Percentiles rank a stretch among this genome's conserved stretches.
These are phyloP conservation scores for Chenopodium berlandieri DNA, from an alignment of 148 eudicot genomes.

Conservation along the genomic window DNA sequence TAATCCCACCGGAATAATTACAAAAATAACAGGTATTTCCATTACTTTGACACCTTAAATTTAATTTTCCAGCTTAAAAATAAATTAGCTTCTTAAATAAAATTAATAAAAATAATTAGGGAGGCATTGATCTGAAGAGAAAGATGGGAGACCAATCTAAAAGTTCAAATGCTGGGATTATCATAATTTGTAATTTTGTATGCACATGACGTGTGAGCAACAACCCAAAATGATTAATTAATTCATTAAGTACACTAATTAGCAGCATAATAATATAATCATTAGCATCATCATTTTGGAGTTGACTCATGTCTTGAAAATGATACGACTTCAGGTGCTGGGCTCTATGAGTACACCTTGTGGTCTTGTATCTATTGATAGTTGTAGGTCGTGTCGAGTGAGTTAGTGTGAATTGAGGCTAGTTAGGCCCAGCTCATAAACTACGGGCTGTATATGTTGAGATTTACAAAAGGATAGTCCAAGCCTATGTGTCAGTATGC, in stretches of 20 bases:
- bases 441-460: too few relatives aligned
- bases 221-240: neutral
- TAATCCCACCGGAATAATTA: constrained; percentile 55
- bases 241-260: neutral
- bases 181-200: neutral
- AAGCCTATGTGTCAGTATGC: too few relatives aligned
- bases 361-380: too few relatives aligned
- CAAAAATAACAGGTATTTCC: constrained; percentile 51
- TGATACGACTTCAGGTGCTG: neutral
- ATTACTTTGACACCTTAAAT: constrained; percentile 17
- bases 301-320: neutral
- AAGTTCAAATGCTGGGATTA: neutral
- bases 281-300: neutral
- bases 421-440: too few relatives aligned
- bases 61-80: neutral
- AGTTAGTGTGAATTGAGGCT: too few relatives aligned
- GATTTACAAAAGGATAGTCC: too few relatives aligned
- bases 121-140: neutral
- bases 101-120: neutral
- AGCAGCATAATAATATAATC: too few relatives aligned
- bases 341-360: neutral
- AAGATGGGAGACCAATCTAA: neutral
- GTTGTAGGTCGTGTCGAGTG: too few relatives aligned
- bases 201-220: constrained; percentile 14
- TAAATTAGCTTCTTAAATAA: neutral